These are phyloP conservation scores for Blastomyces parvus DNA, from an alignment of 2,329 filamentous ascomycete species.

Conservation along the genomic window DNA sequence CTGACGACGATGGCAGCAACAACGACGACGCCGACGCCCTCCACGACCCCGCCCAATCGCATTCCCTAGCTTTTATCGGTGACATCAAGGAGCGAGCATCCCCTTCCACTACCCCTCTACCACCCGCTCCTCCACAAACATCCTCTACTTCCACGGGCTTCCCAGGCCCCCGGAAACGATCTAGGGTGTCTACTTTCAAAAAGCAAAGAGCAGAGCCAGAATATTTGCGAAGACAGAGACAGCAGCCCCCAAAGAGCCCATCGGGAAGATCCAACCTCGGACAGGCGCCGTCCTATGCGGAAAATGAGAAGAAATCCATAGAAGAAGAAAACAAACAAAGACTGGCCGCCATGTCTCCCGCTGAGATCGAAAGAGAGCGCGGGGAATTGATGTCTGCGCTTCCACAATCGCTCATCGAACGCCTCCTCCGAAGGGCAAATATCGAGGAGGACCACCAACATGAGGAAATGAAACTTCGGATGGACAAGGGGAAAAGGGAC, in stretches of 20 bases:
- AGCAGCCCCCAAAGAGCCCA: not conserved
- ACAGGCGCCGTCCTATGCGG: conserved; percentile 26
- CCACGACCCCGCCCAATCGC: conserved; percentile 17
- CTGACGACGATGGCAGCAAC: conserved; percentile 39
- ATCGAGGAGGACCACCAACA: conserved; percentile 51
- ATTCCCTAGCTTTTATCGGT: conserved; percentile 45
- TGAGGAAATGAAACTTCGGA: not conserved
- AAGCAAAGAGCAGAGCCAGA: conserved; percentile 45
- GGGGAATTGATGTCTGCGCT: conserved; percentile 70
- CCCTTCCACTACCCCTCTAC: conserved; percentile 30
- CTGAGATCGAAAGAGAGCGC: conserved; percentile 72
- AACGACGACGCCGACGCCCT: conserved; percentile 28
- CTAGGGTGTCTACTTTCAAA: conserved; percentile 67
- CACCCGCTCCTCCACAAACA: conserved; percentile 44
- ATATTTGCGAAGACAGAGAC: conserved; percentile 11
- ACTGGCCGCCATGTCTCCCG: conserved; percentile 66
- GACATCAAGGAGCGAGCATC: conserved; percentile 72
- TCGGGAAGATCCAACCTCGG: not conserved
- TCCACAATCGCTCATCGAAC: conserved; percentile 65
- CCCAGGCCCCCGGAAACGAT: conserved; percentile 75
- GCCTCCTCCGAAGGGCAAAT: conserved; percentile 64
- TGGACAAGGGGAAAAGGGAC: not conserved
- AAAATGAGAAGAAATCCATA: conserved; percentile 61
- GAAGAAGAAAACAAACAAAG: conserved; percentile 70
- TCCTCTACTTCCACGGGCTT: conserved; percentile 64